These are phyloP conservation scores for Scheffersomyces segobiensis DNA, from an alignment of 1,139 yeast genomes.

Conservation along the genomic window DNA sequence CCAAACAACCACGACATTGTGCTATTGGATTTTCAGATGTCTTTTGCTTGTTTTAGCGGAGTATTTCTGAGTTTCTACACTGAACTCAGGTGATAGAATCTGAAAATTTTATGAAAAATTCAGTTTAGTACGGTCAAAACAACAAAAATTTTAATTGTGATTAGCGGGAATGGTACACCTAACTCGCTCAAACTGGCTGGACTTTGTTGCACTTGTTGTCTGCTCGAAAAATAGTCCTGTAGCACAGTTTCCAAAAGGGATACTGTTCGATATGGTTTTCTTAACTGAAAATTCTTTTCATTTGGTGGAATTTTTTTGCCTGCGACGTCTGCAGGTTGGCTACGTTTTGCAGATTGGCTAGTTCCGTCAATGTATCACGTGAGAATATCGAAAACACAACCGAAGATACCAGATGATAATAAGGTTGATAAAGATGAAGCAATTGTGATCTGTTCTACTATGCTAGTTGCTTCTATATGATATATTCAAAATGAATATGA, in stretches of 20 bases:
- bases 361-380: neutral
- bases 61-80: neutral
- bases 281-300: neutral
- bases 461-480: neutral
- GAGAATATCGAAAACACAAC: neutral
- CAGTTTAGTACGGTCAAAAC: neutral
- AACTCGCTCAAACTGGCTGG: neutral
- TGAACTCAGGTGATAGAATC: neutral
- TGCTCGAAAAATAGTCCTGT: neutral
- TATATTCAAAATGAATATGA: too few species aligned
- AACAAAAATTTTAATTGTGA: neutral
- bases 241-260: neutral
- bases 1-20: conserved; percentile 75
- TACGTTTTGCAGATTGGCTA: neutral
- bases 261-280: neutral
- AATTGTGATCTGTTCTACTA: neutral
- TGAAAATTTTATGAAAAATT: neutral
- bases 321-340: neutral
- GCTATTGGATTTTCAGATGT: neutral
- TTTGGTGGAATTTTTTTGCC: neutral
- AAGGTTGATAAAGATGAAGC: neutral
- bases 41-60: neutral
- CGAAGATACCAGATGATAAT: too few species aligned
- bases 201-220: neutral
- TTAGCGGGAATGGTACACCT: neutral